Evolutionary conservation across 2,329 filamentous ascomycete species (phyloP).

Genomic region (Diplodia intermedia): DNA sequence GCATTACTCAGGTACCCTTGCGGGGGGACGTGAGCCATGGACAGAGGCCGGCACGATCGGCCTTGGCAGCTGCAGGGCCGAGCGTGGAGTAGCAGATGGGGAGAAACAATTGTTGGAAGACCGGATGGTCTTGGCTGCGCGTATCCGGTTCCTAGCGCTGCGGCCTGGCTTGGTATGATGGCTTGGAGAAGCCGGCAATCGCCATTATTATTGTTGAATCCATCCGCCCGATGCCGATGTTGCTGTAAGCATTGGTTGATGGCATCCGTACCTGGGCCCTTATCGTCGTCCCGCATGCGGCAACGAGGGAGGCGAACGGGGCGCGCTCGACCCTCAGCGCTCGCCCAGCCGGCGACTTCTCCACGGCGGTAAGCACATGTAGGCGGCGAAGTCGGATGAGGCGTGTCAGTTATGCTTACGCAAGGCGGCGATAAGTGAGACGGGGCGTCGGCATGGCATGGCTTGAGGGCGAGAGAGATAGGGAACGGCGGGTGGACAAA

Average conservation of each 20-base stretch:
- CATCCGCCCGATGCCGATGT: neutral
- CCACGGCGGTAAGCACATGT: neutral
- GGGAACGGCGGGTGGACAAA: slow-evolving; percentile 13
- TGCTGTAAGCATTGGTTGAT: neutral
- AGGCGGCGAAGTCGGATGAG: slow-evolving; percentile 10
- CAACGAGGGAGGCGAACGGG: neutral
- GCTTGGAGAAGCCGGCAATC: neutral
- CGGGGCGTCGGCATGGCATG: neutral
- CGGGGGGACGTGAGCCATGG: neutral
- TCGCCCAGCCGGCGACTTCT: neutral
- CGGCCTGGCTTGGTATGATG: neutral
- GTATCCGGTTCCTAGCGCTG: neutral
- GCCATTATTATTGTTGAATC: neutral
- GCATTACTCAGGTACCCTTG: slow-evolving; percentile 14
- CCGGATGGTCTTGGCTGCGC: neutral
- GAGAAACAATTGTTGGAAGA: neutral
- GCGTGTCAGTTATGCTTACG: neutral
- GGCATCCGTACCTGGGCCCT: neutral
- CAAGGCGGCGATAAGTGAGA: neutral
- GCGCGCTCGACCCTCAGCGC: neutral
- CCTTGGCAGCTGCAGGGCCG: slow-evolving; percentile 17
- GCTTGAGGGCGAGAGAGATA: neutral
- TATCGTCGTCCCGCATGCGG: slow-evolving; percentile 17
- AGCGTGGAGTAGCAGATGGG: neutral
- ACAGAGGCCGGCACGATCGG: slow-evolving; percentile 2